Base-by-base conservation (phyloP, 768 basidiomycete genomes). In the Pluteus cervinus region DNA sequence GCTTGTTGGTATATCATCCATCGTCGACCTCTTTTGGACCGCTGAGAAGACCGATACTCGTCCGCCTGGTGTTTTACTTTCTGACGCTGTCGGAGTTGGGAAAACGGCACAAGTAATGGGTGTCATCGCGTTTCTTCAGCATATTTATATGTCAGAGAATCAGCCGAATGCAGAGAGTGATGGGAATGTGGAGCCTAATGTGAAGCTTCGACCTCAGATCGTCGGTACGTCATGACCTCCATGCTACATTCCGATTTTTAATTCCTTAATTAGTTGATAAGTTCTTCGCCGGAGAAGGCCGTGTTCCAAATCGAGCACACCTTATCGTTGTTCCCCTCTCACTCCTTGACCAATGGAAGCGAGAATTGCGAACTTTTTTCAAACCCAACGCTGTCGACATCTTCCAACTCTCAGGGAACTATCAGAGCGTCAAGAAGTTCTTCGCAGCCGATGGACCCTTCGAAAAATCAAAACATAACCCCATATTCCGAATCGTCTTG, bases 261-360 rank as follows among this genome's bases (percentile, higher is more conserved):
- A n/a, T n/a, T n/a, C n/a, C n/a, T n/a, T n/a, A n/a, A n/a, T n/a
- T n/a, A n/a, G n/a, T n/a, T n/a, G n/a, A n/a, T n/a, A n/a, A n/a
- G n/a, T n/a, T n/a, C n/a, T n/a, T n/a, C n/a, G n/a, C n/a, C n/a
- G n/a, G n/a, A n/a, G n/a, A 15, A 20, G n/a, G 26, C 4, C 4
- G 12, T 2, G 41, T 47, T 0, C 34, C 39, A 0, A 28, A 47
- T 10, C 33, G 14, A 4, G 50, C 49, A 1, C 55, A 55, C 20
- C 42, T 55, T 4, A 46, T 55, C 8, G 25, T 54, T 15, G 44
- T 51, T 2, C 52, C 52, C 0, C 43, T 43, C 10, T 47, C 54
- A 0, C 49, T 57, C 3, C 26, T 49, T 6, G 31, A 17, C 10
- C 54, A 55, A 25, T 57, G 56, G 54, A n/a, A 28, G 0, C 21